Percentiles rank a stretch among this genome's conserved stretches.
phyloP scores from a whole-genome alignment of 306 rosid species.

The Pyrus bretschneideri region DNA sequence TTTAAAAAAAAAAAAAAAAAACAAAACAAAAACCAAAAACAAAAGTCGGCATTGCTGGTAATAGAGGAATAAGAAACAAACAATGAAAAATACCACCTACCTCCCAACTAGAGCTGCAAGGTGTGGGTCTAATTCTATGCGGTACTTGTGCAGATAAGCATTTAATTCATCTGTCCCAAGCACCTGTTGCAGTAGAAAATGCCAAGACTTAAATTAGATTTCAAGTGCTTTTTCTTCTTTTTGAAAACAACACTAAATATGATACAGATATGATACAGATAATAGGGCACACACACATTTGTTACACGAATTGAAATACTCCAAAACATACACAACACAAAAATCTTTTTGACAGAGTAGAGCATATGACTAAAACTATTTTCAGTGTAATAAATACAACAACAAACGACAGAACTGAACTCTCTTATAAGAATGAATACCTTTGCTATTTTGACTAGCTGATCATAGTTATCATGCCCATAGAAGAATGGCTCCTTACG shows the following conservation, averaged over 20 bases:
- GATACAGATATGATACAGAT: neutral
- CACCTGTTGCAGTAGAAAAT: slow-evolving; percentile 45
- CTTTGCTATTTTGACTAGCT: slow-evolving; percentile 88
- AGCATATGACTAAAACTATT: neutral
- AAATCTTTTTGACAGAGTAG: neutral
- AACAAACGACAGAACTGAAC: neutral
- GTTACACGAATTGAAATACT: neutral
- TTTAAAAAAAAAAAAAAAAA: too few species aligned
- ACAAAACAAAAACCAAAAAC: too few species aligned
- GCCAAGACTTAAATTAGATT: slow-evolving; percentile 12
- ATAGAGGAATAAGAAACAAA: slow-evolving; percentile 3
- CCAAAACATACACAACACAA: neutral
- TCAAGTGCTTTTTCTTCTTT: slow-evolving; percentile 6
- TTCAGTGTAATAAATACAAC: neutral
- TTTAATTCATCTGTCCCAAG: slow-evolving; percentile 81
- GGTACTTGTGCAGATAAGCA: slow-evolving; percentile 68
- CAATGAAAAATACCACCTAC: slow-evolving; percentile 22
- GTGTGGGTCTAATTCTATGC: slow-evolving; percentile 77
- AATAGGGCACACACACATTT: neutral
- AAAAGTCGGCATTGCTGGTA: neutral
- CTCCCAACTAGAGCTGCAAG: slow-evolving; percentile 84
- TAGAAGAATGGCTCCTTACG: slow-evolving; percentile 97
- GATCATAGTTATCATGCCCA: slow-evolving; percentile 91
- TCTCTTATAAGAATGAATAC: slow-evolving; percentile 22
- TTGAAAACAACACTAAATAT: slow-evolving; percentile 2